These are phyloP conservation scores for Annulohypoxylon moriforme DNA, from an alignment of 495 filamentous ascomycete species.

Conservation along the genomic window DNA sequence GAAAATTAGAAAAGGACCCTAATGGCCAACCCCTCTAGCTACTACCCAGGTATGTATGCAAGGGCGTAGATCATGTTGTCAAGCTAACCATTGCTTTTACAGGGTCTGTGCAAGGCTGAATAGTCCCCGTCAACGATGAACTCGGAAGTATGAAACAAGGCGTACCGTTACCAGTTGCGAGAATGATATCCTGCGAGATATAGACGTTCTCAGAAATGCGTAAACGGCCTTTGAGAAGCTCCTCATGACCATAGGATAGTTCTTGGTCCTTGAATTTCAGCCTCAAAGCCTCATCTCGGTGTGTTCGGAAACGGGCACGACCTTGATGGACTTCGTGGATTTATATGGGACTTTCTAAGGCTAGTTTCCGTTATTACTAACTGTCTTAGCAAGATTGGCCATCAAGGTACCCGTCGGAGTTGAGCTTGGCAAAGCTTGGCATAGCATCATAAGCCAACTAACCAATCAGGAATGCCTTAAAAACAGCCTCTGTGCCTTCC, in stretches of 20 bases:
- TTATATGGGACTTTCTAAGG: constrained; percentile 13
- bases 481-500: constrained; percentile 25
- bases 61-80: constrained; percentile 15
- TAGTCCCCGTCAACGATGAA: not conserved
- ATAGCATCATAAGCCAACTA: constrained; percentile 22
- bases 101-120: constrained; percentile 7
- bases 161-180: not conserved
- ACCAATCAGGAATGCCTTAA: constrained; percentile 26
- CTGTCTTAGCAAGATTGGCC: constrained; percentile 28
- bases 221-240: not conserved
- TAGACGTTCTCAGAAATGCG: not conserved
- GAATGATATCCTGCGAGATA: not conserved
- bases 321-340: constrained; percentile 19
- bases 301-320: not conserved
- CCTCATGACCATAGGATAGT: not conserved
- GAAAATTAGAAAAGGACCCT: constrained; percentile 4
- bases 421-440: constrained; percentile 39
- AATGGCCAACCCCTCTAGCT: constrained; percentile 3
- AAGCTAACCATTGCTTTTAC: not conserved
- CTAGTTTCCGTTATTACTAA: constrained; percentile 35
- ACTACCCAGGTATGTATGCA: not conserved
- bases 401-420: constrained; percentile 39
- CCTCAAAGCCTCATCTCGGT: constrained; percentile 23
- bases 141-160: not conserved
- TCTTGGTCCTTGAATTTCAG: constrained; percentile 24